Evolutionary conservation across 2,329 filamentous ascomycete genomes (phyloP).

Genomic region (Dothiorella sarmentorum): DNA sequence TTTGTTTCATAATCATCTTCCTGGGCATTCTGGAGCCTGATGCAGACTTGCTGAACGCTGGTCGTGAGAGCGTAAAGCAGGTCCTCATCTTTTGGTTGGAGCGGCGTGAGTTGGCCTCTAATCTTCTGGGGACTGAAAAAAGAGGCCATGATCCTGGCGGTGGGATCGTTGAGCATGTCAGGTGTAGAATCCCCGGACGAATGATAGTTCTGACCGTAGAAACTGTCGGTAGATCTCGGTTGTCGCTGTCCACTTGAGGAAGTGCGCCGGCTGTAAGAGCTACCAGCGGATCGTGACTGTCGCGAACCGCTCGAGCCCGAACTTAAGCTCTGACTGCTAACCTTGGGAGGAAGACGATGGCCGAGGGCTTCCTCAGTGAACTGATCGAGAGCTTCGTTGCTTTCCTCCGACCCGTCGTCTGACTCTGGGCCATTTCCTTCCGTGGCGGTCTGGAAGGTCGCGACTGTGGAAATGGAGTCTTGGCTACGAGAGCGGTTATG

Average conservation of each 20-base stretch:
- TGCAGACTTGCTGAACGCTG: conserved; percentile 52
- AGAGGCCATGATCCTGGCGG: conserved; percentile 11
- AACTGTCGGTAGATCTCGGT: conserved; percentile 11
- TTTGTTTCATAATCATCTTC: conserved; percentile 54
- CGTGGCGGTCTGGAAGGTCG: conserved; percentile 61
- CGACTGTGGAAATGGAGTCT: conserved; percentile 59
- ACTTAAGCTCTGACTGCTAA: conserved; percentile 6
- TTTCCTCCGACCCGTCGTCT: conserved; percentile 32
- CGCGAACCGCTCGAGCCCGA: background rate
- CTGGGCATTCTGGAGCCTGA: conserved; percentile 45
- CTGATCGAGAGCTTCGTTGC: conserved; percentile 43
- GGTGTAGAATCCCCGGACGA: background rate
- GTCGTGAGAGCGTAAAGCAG: conserved; percentile 51
- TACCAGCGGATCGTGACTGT: background rate
- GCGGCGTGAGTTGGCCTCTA: conserved; percentile 21
- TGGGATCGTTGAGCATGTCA: background rate
- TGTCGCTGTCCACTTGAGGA: background rate
- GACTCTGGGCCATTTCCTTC: conserved; percentile 44
- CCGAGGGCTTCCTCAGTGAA: conserved; percentile 29
- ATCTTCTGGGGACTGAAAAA: conserved; percentile 7
- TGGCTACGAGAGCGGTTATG: conserved; percentile 54
- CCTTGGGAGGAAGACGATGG: background rate
- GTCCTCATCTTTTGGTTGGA: conserved; percentile 55
- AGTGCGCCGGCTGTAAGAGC: conserved; percentile 1
- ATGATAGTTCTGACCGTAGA: background rate